Evolutionary conservation across 306 rosid genomes (phyloP), one percentile per base, ranked within the genome.

Genomic region (Astragalus glycyphyllos): DNA sequence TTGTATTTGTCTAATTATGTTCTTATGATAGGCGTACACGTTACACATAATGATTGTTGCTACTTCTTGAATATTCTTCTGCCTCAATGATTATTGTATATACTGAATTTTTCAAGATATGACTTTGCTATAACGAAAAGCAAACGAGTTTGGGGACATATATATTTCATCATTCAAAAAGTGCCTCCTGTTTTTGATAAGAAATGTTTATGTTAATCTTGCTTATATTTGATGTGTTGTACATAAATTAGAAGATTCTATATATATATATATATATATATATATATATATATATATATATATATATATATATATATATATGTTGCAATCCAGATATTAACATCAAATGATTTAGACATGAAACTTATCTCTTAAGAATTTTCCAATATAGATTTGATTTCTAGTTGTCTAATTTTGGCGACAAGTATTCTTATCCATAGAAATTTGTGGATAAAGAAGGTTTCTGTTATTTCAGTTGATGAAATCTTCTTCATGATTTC

Each of bases 401-500:
- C 11, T 6, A 3, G 6, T 37, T 48, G 35, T 72, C 67, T 49
- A 59, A 4, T 60, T 20, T 17, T 34, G n/a, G 11, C 40, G 62
- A 35, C 77, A 47, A n/a, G 51, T 61, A 20, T 50, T 20, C 61
- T 37, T 37, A 17, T 37, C 13, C 4, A 48, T 4, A 47, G 58
- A 58, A 58, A 23, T 10, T 58, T 34, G 58, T 34, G 16, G 68
- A 71, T 59, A 34, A 35, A 35, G 8, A 35, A 35, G 10, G 67
- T 8, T 60, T 60, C 61, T 34, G 77, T 60, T 34, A 60, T 47
- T 72, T 60, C 68, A n/a, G 63, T 61, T 73, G 53, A 50, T 37
- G 50, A 40, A 72, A 56, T 70, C 11, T 34, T 34, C 15, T 10
- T 8, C 1, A 17, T 17, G 54, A 40, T n/a, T 50, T 11, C 13